These are phyloP conservation scores for Escallonia rubra DNA, from an alignment of 129 eudicot species.

Conservation along the genomic window DNA sequence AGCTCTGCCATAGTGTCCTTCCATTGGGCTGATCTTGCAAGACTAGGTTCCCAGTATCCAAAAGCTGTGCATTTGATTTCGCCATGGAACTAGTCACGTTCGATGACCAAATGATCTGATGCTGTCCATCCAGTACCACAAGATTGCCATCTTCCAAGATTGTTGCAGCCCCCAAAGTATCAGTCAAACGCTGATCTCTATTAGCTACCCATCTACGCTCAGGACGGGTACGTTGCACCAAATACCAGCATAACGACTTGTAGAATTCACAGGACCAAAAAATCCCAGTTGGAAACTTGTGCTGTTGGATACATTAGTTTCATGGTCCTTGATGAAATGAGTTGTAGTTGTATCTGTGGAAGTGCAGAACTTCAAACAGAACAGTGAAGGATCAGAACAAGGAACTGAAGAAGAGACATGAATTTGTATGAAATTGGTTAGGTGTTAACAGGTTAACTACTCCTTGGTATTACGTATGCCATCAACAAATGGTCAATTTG, in stretches of 20 bases:
- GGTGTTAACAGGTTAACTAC: too few species aligned
- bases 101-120: conserved; percentile 32
- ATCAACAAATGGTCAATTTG: too few species aligned
- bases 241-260: conserved; percentile 33
- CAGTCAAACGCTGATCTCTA: conserved; percentile 28
- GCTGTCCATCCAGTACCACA: conserved; percentile 16
- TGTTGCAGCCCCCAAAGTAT: conserved; percentile 24
- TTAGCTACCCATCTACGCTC: conserved; percentile 44
- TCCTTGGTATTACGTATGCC: too few species aligned
- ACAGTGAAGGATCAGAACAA: background rate
- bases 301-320: conserved; percentile 20
- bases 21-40: conserved; percentile 22
- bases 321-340: conserved; percentile 19
- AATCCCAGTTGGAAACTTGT: conserved; percentile 28
- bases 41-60: conserved; percentile 34
- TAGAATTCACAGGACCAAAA: conserved; percentile 28
- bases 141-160: conserved; percentile 37
- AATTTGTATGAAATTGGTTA: background rate
- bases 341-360: conserved; percentile 4
- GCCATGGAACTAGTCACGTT: conserved; percentile 8
- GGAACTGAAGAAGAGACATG: background rate
- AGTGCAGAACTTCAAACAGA: background rate
- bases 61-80: conserved; percentile 13
- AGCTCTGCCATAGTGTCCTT: conserved; percentile 22
- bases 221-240: conserved; percentile 4